Conservation (phyloP, 306 rosid species). For the Quercus ilex region DNA sequence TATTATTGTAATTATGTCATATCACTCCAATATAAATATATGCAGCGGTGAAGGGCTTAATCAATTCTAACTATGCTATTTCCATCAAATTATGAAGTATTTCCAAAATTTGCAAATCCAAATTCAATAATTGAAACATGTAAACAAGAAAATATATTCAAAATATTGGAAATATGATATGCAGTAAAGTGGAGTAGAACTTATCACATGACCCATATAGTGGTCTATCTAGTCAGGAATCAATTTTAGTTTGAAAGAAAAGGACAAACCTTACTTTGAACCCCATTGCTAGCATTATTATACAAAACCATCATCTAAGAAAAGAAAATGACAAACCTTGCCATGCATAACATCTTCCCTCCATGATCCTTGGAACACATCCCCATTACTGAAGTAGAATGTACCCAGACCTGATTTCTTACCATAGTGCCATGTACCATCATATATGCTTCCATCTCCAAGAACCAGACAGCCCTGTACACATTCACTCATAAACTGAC, state of each 20-base stretch:
- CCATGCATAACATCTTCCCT: slow-evolving; percentile 97
- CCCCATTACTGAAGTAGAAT: slow-evolving; percentile 85
- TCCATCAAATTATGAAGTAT: background rate
- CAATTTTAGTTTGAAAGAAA: background rate
- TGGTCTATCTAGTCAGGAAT: background rate
- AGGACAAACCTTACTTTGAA: background rate
- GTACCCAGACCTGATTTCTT: slow-evolving; percentile 89
- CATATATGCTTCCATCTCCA: slow-evolving; percentile 86
- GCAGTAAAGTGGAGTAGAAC: background rate
- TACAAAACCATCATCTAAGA: background rate
- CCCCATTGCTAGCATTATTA: background rate
- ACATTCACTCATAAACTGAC: slow-evolving; percentile 15
- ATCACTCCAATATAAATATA: too few relatives aligned
- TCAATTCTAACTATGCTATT: background rate
- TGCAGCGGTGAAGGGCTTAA: too few relatives aligned
- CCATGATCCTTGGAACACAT: slow-evolving; percentile 97
- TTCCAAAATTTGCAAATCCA: background rate
- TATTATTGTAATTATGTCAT: too few relatives aligned
- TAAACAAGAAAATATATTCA: background rate
- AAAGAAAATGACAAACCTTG: slow-evolving; percentile 55
- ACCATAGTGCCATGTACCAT: slow-evolving; percentile 88
- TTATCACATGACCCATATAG: background rate
- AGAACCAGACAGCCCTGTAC: slow-evolving; percentile 78
- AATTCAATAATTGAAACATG: background rate
- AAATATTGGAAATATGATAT: background rate